Evolutionary conservation across 2,329 filamentous ascomycete species (phyloP).

Genomic region (Magnaporthiopsis rhizophila): DNA sequence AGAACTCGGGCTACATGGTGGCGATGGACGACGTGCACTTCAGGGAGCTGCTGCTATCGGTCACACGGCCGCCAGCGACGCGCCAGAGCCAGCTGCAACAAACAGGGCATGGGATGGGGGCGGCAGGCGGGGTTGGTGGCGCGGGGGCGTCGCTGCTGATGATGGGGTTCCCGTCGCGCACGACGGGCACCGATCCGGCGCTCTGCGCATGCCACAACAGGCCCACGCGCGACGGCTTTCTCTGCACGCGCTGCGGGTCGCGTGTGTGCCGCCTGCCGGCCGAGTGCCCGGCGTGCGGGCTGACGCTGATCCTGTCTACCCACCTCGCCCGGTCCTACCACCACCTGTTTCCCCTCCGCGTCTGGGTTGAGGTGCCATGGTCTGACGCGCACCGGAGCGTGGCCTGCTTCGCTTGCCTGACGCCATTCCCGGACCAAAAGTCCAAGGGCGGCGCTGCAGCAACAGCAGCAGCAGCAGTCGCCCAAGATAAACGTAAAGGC

Average conservation of each 20-base stretch:
- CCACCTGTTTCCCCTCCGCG: conserved; percentile 81
- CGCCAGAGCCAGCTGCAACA: conserved; percentile 51
- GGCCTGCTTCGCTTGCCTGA: conserved; percentile 73
- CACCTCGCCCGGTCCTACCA: conserved; percentile 90
- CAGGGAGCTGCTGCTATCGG: conserved; percentile 76
- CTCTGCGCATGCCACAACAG: conserved; percentile 88
- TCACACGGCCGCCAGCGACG: conserved; percentile 83
- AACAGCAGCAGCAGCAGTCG: conserved; percentile 5
- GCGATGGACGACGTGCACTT: conserved; percentile 84
- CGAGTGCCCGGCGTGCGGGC: conserved; percentile 82
- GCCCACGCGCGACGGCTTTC: conserved; percentile 75
- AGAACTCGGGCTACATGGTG: conserved; percentile 63
- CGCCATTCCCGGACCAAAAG: conserved; percentile 55
- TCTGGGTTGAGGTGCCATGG: conserved; percentile 91
- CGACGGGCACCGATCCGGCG: conserved; percentile 62
- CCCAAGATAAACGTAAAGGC: conserved; percentile 10
- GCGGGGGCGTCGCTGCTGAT: conserved; percentile 62
- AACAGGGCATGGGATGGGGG: not conserved
- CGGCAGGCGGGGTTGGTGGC: not conserved
- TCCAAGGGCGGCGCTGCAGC: conserved; percentile 25
- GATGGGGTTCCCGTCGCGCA: conserved; percentile 95
- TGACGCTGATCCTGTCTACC: conserved; percentile 90
- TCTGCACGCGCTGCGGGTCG: conserved; percentile 78
- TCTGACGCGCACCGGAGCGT: conserved; percentile 43
- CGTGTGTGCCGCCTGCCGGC: conserved; percentile 87